Conservation (phyloP, 2,329 filamentous ascomycete species). For the Phaeomoniella chlamydospora region DNA sequence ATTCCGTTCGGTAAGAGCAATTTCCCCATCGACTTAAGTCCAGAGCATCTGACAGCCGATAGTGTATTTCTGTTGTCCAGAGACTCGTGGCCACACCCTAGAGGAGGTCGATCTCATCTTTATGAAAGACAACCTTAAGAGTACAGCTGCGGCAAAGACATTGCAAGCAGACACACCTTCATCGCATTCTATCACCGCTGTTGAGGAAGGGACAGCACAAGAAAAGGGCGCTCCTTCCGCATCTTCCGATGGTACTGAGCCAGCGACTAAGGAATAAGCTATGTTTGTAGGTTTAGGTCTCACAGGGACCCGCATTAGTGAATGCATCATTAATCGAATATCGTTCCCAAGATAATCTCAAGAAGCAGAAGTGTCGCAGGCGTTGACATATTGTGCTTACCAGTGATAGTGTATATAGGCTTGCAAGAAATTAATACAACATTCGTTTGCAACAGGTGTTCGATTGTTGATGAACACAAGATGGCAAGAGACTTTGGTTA, state of each 20-base stretch:
- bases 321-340: too few species aligned
- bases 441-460: too few species aligned
- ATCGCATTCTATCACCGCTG: neutral
- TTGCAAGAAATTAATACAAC: too few species aligned
- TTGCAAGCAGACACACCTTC: neutral
- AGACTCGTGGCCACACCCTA: conserved; percentile 14
- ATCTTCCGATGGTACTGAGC: neutral
- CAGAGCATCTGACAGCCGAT: too few species aligned
- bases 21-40: neutral
- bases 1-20: conserved; percentile 12
- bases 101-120: conserved; percentile 14
- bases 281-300: too few species aligned
- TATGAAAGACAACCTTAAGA: conserved; percentile 4
- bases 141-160: neutral
- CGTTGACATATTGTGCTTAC: too few species aligned
- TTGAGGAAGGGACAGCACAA: neutral
- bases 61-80: conserved; percentile 15
- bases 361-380: too few species aligned
- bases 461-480: too few species aligned
- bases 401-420: too few species aligned
- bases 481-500: too few species aligned
- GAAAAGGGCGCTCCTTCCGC: neutral
- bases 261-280: neutral
- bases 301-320: too few species aligned
- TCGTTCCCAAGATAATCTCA: too few species aligned